Percentiles rank a stretch among this genome's conserved stretches.
Evolutionary conservation across 257 asterid genomes (phyloP).

Genomic region (Solanum infundibuliforme): DNA sequence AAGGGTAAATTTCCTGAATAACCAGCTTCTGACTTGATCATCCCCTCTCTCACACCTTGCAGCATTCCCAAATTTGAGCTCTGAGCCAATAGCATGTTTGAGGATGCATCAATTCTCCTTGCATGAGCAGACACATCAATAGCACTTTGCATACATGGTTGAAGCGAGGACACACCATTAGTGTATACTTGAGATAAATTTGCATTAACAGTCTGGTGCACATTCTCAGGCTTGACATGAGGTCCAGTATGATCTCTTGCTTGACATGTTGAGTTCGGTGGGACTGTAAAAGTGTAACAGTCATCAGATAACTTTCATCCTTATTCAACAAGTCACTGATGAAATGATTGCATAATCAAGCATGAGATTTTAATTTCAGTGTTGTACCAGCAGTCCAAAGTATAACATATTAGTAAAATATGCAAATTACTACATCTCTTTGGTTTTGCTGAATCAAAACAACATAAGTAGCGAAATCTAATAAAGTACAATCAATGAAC

Average conservation of each 20-base stretch:
- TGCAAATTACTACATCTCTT: not conserved
- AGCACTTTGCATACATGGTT: constrained; percentile 36
- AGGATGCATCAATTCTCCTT: constrained; percentile 30
- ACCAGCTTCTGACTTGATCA: constrained; percentile 45
- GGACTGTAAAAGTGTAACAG: constrained; percentile 22
- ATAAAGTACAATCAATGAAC: not conserved
- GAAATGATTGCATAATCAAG: not conserved
- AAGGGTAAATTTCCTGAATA: constrained; percentile 38
- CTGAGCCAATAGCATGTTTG: constrained; percentile 39
- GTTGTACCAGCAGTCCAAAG: not conserved
- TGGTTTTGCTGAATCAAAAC: not conserved
- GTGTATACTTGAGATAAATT: constrained; percentile 33
- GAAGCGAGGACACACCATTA: constrained; percentile 38
- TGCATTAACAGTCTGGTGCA: constrained; percentile 25
- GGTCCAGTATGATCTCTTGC: constrained; percentile 34
- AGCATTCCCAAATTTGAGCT: constrained; percentile 39
- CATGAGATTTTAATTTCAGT: not conserved
- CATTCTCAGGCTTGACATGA: constrained; percentile 39
- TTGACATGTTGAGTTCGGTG: constrained; percentile 30
- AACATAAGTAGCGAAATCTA: not conserved
- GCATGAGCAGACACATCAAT: constrained; percentile 27
- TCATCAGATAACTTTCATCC: not conserved
- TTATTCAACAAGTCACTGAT: not conserved
- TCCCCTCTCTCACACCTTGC: constrained; percentile 48
- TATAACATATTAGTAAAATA: not conserved